Conservation (phyloP, 2,329 filamentous ascomycete genomes). For the Orbilia blumenaviensis region DNA sequence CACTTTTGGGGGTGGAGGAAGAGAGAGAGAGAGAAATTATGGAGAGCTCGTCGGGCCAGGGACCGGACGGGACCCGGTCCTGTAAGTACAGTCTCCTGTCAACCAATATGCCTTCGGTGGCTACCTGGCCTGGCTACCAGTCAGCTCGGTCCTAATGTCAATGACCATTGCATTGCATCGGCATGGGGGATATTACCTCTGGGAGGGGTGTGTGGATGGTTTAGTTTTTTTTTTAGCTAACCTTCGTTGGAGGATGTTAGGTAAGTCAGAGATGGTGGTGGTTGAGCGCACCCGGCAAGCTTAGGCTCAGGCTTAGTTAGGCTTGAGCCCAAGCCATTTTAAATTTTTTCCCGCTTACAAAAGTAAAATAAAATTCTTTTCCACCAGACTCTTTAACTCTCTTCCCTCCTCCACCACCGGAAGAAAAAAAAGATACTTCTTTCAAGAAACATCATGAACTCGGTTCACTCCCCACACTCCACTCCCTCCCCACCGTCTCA, state of each 20-base stretch:
- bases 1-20: background rate
- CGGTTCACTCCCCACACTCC: constrained; percentile 32
- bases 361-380: constrained; percentile 41
- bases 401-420: constrained; percentile 31
- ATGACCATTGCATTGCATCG: too few species aligned
- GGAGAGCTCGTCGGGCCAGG: constrained; percentile 20
- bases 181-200: constrained; percentile 1
- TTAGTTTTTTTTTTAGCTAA: too few species aligned
- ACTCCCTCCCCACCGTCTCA: constrained; percentile 1
- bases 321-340: constrained; percentile 26
- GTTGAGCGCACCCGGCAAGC: background rate
- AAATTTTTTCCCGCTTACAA: constrained; percentile 27
- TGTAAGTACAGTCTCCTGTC: background rate
- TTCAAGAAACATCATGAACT: constrained; percentile 51
- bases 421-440: constrained; percentile 42
- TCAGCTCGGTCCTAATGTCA: background rate
- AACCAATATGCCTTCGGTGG: background rate
- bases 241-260: background rate
- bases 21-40: too few species aligned
- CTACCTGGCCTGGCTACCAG: background rate
- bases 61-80: background rate
- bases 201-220: too few species aligned
- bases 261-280: background rate
- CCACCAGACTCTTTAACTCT: constrained; percentile 17
- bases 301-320: too few species aligned